Conservation (phyloP, 2,329 filamentous ascomycete genomes). For the Penicillium sp. region DNA sequence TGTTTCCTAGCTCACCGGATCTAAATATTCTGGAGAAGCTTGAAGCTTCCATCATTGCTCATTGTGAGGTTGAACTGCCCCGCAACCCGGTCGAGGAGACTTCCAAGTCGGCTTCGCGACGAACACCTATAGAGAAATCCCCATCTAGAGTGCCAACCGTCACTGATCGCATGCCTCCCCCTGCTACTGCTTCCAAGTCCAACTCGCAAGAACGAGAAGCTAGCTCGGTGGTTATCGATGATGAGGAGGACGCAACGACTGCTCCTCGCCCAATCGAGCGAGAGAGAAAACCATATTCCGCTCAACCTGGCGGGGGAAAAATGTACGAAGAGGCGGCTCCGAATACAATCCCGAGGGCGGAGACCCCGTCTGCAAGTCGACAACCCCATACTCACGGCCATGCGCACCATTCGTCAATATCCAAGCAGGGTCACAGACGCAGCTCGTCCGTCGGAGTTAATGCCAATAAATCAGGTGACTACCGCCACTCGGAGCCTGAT, state of each 20-base stretch:
- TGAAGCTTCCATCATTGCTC: conserved; percentile 55
- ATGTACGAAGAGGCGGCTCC: conserved; percentile 42
- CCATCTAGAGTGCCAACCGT: conserved; percentile 18
- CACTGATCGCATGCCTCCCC: conserved; percentile 29
- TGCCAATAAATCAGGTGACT: conserved; percentile 20
- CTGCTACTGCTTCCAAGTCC: conserved; percentile 4
- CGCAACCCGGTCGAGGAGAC: conserved; percentile 35
- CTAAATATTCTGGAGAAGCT: conserved; percentile 57
- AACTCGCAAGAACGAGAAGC: conserved; percentile 14
- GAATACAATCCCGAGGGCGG: neutral
- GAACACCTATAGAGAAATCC: conserved; percentile 6
- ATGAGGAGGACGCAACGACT: conserved; percentile 35
- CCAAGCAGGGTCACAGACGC: conserved; percentile 20
- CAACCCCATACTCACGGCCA: conserved; percentile 49
- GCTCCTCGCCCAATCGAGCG: conserved; percentile 57
- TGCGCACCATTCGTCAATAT: conserved; percentile 11
- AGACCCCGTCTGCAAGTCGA: conserved; percentile 55
- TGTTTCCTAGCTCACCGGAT: conserved; percentile 63
- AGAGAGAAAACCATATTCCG: conserved; percentile 61
- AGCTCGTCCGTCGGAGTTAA: conserved; percentile 30
- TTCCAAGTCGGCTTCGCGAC: conserved; percentile 23
- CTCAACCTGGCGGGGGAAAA: conserved; percentile 58
- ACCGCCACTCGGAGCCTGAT: conserved; percentile 36
- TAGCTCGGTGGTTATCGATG: conserved; percentile 33
- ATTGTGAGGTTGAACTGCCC: conserved; percentile 47